Evolutionary conservation across 2,329 filamentous ascomycete genomes (phyloP).

Genomic region (Samsoniella hepiali): DNA sequence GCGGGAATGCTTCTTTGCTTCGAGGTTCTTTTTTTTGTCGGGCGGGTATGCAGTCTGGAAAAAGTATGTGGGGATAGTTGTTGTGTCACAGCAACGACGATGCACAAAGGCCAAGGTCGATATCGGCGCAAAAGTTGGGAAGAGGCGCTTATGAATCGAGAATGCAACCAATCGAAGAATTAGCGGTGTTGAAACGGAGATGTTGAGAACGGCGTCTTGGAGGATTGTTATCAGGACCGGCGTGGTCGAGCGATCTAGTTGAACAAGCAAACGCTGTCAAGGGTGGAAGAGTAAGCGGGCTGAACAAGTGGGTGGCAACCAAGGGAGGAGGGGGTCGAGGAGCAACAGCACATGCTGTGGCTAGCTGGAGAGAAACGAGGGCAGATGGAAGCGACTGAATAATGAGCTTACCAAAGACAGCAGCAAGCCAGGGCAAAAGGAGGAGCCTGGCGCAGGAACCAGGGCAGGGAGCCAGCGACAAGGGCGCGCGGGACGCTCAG

Average conservation of each 20-base stretch:
- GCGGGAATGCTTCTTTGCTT: constrained; percentile 4
- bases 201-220: background rate
- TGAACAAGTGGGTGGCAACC: constrained; percentile 8
- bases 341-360: background rate
- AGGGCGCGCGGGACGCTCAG: constrained; percentile 7
- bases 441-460: constrained; percentile 5
- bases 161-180: background rate
- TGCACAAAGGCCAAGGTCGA: constrained; percentile 2
- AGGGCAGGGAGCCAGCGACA: constrained; percentile 9
- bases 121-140: background rate
- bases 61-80: constrained; percentile 14
- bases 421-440: constrained; percentile 13
- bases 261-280: constrained; percentile 9
- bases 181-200: background rate
- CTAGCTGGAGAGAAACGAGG: background rate
- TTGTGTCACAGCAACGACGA: constrained; percentile 20
- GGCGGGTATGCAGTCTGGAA: constrained; percentile 15
- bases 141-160: background rate
- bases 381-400: background rate
- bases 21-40: constrained; percentile 13
- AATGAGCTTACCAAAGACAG: constrained; percentile 5
- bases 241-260: constrained; percentile 10
- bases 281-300: constrained; percentile 15
- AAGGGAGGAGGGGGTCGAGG: constrained; percentile 14
- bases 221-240: constrained; percentile 14